phyloP scores from a whole-genome alignment of 2,329 filamentous ascomycete species.

The Fusarium concolor region DNA sequence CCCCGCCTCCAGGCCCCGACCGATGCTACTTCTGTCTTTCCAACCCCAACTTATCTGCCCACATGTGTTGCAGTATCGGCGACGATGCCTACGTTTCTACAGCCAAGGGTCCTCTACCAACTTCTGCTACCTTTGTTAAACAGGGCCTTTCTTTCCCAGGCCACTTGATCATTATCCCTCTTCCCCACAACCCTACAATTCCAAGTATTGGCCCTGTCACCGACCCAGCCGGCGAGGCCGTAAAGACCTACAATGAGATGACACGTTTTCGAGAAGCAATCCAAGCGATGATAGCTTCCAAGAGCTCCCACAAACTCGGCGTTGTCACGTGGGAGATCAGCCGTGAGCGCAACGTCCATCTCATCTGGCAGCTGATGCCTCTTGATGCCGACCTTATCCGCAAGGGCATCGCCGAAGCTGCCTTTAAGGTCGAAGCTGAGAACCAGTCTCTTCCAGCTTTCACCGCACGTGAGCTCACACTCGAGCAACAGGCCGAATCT shows the following conservation, averaged over 20 bases:
- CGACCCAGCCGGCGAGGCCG: slow-evolving; percentile 64
- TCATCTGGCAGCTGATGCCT: slow-evolving; percentile 94
- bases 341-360: slow-evolving; percentile 82
- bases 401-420: slow-evolving; percentile 84
- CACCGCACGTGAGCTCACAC: slow-evolving; percentile 59
- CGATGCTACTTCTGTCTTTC: slow-evolving; percentile 97
- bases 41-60: slow-evolving; percentile 83
- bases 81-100: slow-evolving; percentile 90
- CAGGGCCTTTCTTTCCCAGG: slow-evolving; percentile 79
- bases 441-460: slow-evolving; percentile 71
- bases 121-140: slow-evolving; percentile 71
- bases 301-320: slow-evolving; percentile 72
- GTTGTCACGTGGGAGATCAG: slow-evolving; percentile 94
- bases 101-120: slow-evolving; percentile 89
- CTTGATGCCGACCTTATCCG: slow-evolving; percentile 74
- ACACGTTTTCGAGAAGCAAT: slow-evolving; percentile 79
- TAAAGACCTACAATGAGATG: slow-evolving; percentile 82
- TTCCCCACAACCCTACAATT: slow-evolving; percentile 83
- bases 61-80: slow-evolving; percentile 91
- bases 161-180: slow-evolving; percentile 91
- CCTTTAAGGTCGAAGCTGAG: slow-evolving; percentile 88
- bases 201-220: slow-evolving; percentile 69
- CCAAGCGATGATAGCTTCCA: slow-evolving; percentile 79
- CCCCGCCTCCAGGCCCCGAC: slow-evolving; percentile 75
- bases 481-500: slow-evolving; percentile 60